phyloP scores from a whole-genome alignment of 192 early-diverging fungal genomes.

The Coemansia sp. region DNA sequence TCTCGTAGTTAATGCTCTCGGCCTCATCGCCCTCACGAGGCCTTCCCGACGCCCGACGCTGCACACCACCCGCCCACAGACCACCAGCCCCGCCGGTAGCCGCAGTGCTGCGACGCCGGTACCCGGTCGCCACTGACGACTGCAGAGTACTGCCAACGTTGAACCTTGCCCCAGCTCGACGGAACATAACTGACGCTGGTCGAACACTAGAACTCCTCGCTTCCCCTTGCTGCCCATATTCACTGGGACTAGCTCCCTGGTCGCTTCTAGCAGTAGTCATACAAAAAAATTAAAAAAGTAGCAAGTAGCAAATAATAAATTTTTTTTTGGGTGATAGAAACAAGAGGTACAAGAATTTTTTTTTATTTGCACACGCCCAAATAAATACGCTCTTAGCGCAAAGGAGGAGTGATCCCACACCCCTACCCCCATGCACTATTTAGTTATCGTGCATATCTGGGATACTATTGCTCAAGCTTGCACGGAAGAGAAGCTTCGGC shows the following conservation, averaged over 20 bases:
- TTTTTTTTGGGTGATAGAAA: neutral
- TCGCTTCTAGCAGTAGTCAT: neutral
- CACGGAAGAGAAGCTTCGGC: neutral
- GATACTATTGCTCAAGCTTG: neutral
- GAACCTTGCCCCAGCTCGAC: constrained; percentile 19
- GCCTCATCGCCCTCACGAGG: constrained; percentile 10
- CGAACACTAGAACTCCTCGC: neutral
- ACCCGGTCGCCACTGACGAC: constrained; percentile 21
- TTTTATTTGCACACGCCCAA: neutral
- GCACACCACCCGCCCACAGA: neutral
- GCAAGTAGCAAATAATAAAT: neutral
- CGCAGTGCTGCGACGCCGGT: constrained; percentile 40
- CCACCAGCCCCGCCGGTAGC: constrained; percentile 1
- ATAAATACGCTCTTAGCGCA: neutral
- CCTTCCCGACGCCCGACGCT: neutral
- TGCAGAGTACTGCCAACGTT: constrained; percentile 48
- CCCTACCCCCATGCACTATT: neutral
- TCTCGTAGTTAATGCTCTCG: constrained; percentile 43
- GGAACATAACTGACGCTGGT: neutral
- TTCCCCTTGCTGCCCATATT: neutral
- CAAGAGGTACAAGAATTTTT: neutral
- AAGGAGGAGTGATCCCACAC: neutral
- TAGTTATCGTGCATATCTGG: neutral
- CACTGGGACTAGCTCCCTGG: neutral
- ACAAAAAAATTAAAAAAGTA: neutral